Base-by-base conservation (phyloP, 2,329 filamentous ascomycete genomes). In the Hypoxylon sp. region DNA sequence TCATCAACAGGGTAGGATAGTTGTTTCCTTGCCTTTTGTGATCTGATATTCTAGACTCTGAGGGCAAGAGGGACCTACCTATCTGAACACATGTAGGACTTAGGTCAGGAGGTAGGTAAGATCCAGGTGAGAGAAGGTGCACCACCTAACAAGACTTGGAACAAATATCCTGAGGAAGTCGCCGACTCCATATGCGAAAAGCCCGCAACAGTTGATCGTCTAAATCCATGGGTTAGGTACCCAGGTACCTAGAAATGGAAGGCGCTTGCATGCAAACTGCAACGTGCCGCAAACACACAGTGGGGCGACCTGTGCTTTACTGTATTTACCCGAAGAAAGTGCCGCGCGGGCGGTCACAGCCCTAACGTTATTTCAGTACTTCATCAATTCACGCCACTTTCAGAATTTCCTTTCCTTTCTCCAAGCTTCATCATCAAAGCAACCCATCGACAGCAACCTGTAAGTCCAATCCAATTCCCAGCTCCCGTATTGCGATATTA, bases 361-460 rank as follows among this genome's bases (percentile, higher is more conserved):
- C 75, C 75, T 75, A 75, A 71, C 72, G 58, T 68, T 69, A 71
- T 72, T 72, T 64, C 69, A 55, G 63, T 75, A 72, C 73, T 77
- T 74, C 72, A 58, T 62, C 53, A 74, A 74, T 72, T 73, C 71
- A 63, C 72, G 65, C 69, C 61, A 53, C 72, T 70, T 60, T 35
- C 37, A 61, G 68, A 71, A 71, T 73, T 63, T 70, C 68, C 54
- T 63, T 76, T 71, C 65, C 63, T 75, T 68, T 46, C 62, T 65
- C 55, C 71, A 67, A 76, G 69, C 73, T 74, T 73, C 76, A 76
- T 73, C 76, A 77, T 68, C 74, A 70, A 72, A 74, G 72, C 70
- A 75, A 69, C 75, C 77, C 75, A 75, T 78, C 76, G 64, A 77
- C 73, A 76, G 74, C 75, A 73, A 74, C 67, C 51, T 70, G 75